A percentile compares a stretch with the other conserved stretches of the same genome.
Evolutionary conservation across 768 basidiomycete species (phyloP).

Genomic region (Podaxis sp.): DNA sequence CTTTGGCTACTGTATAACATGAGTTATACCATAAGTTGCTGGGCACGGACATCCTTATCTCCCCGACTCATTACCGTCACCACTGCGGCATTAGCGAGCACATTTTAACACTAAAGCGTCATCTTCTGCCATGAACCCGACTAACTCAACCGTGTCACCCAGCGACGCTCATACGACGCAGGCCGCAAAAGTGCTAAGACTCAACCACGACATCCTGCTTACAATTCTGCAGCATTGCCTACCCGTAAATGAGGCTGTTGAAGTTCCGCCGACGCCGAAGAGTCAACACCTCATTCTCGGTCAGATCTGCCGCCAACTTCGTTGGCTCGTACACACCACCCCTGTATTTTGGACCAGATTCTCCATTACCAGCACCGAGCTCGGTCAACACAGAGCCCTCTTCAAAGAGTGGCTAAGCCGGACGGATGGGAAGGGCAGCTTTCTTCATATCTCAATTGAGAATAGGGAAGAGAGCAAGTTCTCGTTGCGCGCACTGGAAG

Average conservation of each 20-base stretch:
- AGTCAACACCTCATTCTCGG: conserved; percentile 9
- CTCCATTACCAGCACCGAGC: not conserved
- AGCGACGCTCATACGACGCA: not conserved
- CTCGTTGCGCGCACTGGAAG: conserved; percentile 7
- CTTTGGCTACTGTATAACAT: conserved; percentile 5
- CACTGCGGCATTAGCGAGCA: not conserved
- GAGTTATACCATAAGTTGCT: not conserved
- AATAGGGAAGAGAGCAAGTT: conserved; percentile 7
- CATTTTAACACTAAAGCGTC: not conserved
- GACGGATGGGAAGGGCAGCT: not conserved
- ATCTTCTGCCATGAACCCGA: not conserved
- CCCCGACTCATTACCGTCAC: not conserved
- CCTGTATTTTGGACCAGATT: conserved; percentile 10
- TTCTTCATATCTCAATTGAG: conserved; percentile 12
- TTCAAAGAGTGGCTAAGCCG: conserved; percentile 9
- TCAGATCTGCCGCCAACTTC: conserved; percentile 3
- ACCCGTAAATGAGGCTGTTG: not conserved
- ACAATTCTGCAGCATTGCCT: conserved; percentile 7
- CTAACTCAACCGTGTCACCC: not conserved
- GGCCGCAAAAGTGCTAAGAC: not conserved
- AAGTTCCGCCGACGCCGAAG: conserved; percentile 1
- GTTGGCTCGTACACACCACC: not conserved
- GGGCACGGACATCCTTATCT: not conserved
- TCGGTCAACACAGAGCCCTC: not conserved
- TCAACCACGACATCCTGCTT: conserved; percentile 5